Evolutionary conservation across 2,329 filamentous ascomycete genomes (phyloP), one percentile per base, ranked within the genome.

Genomic region (Akanthomyces uredinophilus): DNA sequence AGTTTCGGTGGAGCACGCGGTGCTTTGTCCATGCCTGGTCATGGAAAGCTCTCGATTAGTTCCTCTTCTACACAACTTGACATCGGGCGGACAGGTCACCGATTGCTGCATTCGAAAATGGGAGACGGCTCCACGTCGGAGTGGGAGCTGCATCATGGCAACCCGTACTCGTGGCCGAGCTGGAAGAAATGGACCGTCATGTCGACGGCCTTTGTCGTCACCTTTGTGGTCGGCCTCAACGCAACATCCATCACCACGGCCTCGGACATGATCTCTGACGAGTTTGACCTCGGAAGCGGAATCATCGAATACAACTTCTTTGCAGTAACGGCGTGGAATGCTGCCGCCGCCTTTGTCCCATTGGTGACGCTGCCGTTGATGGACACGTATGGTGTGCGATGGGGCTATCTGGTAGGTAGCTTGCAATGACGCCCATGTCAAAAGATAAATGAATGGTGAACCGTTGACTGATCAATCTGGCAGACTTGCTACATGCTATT

Each of bases 351-450:
- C 0, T 18, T 61, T 11, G 57, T 63, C 3, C 61, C 63, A 4
- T 41, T 64, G 29, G 29, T 50, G 6, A 64, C 63, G 18, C 61
- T 64, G 32, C 63, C 63, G n/a, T 22, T 64, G 8, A 64, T 64
- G 63, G 63, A 64, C 47, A 64, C 61, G 4, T 64, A 64, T 14
- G 63, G 63, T 22, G 63, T 64, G 55, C 41, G 61, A 29, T 43
- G 16, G 24, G 56, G 61, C 1, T 64, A 64, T 32, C 37, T 64
- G 60, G 22, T 10, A 39, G 10, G 32, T 5, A 29, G 27, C 5
- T n/a, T n/a, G n/a, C n/a, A n/a, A n/a, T n/a, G 1, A 22, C 13
- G 13, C 7, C 24, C 7, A 32, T 32, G 24, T 2, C 47, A 20
- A 35, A 13, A 24, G 13, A 2, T 20, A 35, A 3, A 24, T 7